Evolutionary conservation across 2,329 filamentous ascomycete genomes (phyloP).

Genomic region (Graphilbum fragrans): DNA sequence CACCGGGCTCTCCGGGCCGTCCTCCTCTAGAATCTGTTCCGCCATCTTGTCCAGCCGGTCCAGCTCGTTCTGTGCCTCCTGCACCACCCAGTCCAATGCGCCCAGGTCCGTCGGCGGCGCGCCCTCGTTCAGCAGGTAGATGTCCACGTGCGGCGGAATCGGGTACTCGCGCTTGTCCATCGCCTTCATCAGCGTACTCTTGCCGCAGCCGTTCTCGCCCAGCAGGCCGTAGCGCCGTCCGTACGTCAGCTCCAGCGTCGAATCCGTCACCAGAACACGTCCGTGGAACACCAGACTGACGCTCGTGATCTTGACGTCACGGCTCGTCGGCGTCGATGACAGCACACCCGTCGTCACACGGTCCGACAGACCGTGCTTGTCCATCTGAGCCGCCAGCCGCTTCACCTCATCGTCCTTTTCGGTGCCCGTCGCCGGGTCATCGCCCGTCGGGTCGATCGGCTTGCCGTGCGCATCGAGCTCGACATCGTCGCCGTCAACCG

Average conservation of each 20-base stretch:
- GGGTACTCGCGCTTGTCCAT: slow-evolving; percentile 91
- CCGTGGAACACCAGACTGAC: slow-evolving; percentile 95
- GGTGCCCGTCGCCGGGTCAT: slow-evolving; percentile 56
- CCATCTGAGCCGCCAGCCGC: slow-evolving; percentile 84
- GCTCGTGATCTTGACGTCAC: slow-evolving; percentile 95
- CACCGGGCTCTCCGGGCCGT: slow-evolving; percentile 82
- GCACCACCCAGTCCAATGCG: slow-evolving; percentile 94
- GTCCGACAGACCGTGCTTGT: slow-evolving; percentile 92
- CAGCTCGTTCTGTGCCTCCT: slow-evolving; percentile 86
- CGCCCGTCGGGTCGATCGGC: slow-evolving; percentile 30
- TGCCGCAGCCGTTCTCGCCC: slow-evolving; percentile 98
- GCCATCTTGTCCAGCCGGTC: slow-evolving; percentile 78
- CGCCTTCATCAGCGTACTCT: slow-evolving; percentile 93
- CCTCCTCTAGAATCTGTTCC: slow-evolving; percentile 80
- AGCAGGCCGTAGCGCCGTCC: slow-evolving; percentile 88
- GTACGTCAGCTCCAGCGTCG: slow-evolving; percentile 84
- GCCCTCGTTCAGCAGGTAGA: slow-evolving; percentile 96
- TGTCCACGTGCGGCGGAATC: slow-evolving; percentile 91
- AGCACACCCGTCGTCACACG: slow-evolving; percentile 97
- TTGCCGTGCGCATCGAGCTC: slow-evolving; percentile 53
- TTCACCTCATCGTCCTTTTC: slow-evolving; percentile 71
- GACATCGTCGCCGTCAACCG: slow-evolving; percentile 57
- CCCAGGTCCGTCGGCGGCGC: slow-evolving; percentile 80
- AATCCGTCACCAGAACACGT: slow-evolving; percentile 87
- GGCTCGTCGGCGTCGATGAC: slow-evolving; percentile 69